Percentiles rank a stretch among this genome's conserved stretches.
Conservation (phyloP, 2,329 filamentous ascomycete species). For the Aspergillus ochraceoroseus region DNA sequence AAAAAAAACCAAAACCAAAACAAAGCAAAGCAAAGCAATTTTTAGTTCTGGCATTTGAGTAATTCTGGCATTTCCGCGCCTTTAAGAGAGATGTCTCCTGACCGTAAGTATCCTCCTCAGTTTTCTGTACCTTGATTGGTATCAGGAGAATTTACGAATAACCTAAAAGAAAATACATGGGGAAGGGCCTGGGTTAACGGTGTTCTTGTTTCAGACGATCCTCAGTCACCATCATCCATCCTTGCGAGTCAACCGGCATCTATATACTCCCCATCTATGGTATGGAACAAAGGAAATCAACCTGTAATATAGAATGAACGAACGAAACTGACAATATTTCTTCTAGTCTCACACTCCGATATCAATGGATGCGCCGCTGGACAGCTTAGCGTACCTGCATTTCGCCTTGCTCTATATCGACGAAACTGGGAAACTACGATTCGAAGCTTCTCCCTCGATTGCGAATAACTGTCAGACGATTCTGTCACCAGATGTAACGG, state of each 20-base stretch:
- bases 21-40: not conserved
- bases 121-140: constrained; percentile 11
- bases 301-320: no score
- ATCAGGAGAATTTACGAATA: constrained; percentile 17
- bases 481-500: constrained; percentile 28
- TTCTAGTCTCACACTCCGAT: constrained; percentile 20
- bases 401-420: constrained; percentile 35
- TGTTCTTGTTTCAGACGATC: constrained; percentile 8
- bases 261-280: constrained; percentile 16
- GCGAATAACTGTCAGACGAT: constrained; percentile 27
- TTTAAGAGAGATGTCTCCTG: constrained; percentile 16
- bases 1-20: not conserved
- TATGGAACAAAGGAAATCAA: constrained; percentile 8
- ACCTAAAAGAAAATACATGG: not conserved
- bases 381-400: constrained; percentile 25
- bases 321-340: constrained; percentile 14
- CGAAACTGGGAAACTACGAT: constrained; percentile 28
- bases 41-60: not conserved
- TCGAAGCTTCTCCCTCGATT: constrained; percentile 30
- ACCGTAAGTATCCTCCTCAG: constrained; percentile 10
- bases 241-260: constrained; percentile 1
- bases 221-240: constrained; percentile 18
- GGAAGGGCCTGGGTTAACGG: no score
- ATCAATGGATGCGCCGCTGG: constrained; percentile 23
- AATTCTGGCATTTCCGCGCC: constrained; percentile 11